Evolutionary conservation across 1,139 yeast species (phyloP), one percentile per base, ranked within the genome.

Genomic region (Sugiyamaella sp.): DNA sequence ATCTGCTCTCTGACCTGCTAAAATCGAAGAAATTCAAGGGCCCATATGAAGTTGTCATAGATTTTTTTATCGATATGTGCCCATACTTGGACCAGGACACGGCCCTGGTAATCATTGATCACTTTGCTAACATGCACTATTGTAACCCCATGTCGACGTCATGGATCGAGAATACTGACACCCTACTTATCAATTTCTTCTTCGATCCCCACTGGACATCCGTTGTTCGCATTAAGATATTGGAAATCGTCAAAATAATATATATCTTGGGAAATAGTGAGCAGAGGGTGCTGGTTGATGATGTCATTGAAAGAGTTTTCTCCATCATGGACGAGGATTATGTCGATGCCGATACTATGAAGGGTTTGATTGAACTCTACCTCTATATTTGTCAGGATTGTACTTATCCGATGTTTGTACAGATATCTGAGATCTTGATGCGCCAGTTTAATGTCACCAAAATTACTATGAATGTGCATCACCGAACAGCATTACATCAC

Each of bases 131-230:
- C n/a, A 80, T 78, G 52, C 76, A 77, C 50, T 62, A 77, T 22
- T 84, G 90, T 62, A 74, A 83, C 1, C 78, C 82, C 5, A 64
- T 82, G n/a, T 71, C 77, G 43, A 74, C 79, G 0, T 68, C 75
- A 17, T 85, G 90, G 88, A 69, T 71, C 45, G 74, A 72, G 1
- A 80, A 81, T 60, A 71, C 81, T 46, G 66, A 69, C 20, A 70
- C 69, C n/a, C 57, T 84, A 2, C 66, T 84, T 21, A 71, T 74
- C 21, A 70, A 72, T 21, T 84, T 83, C 62, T 83, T 75, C 63
- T 68, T 67, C 40, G 70, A 69, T 21, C 58, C 58, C 4, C 57
- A 61, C 2, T 65, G 70, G 59, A 64, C 70, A 1, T 54, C 71
- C 0, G 67, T 69, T 1, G 71, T 78, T 1, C 74, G 82, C 43